Percentiles rank a stretch among this genome's conserved stretches.
phyloP scores from a whole-genome alignment of 257 asterid genomes.

The Fraxinus anomala region DNA sequence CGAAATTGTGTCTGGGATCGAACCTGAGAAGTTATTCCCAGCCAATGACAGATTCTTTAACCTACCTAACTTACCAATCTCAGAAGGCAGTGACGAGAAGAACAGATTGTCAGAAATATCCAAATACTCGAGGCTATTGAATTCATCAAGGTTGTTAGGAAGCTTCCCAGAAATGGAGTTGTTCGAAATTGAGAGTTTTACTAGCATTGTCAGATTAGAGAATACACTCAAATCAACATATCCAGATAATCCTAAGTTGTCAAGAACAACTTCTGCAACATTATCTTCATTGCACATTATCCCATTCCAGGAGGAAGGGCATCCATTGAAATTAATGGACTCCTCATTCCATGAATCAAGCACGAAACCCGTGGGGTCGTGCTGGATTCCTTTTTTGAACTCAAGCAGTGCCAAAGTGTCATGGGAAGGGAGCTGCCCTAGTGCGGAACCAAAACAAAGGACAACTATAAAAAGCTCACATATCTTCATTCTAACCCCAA shows the following conservation, averaged over 20 bases:
- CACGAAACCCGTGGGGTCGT: slow-evolving; percentile 53
- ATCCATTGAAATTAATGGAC: slow-evolving; percentile 68
- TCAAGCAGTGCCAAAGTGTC: slow-evolving; percentile 65
- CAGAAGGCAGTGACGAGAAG: slow-evolving; percentile 68
- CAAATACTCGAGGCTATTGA: slow-evolving; percentile 73
- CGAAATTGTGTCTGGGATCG: slow-evolving; percentile 67
- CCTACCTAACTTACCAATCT: slow-evolving; percentile 55
- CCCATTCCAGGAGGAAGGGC: slow-evolving; percentile 98
- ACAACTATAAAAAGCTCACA: slow-evolving; percentile 31
- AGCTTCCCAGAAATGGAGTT: slow-evolving; percentile 72
- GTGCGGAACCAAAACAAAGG: slow-evolving; percentile 30
- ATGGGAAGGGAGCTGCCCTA: slow-evolving; percentile 77
- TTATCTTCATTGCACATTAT: slow-evolving; percentile 87
- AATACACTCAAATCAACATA: slow-evolving; percentile 72
- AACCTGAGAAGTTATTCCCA: slow-evolving; percentile 81
- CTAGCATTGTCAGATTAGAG: slow-evolving; percentile 82
- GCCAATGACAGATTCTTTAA: slow-evolving; percentile 73
- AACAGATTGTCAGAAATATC: slow-evolving; percentile 79
- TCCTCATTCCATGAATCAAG: slow-evolving; percentile 58
- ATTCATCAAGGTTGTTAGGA: slow-evolving; percentile 53
- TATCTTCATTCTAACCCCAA: slow-evolving; percentile 35
- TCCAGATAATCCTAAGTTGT: slow-evolving; percentile 64
- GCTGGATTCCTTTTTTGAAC: slow-evolving; percentile 50
- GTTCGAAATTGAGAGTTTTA: slow-evolving; percentile 82
- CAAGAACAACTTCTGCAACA: slow-evolving; percentile 91